Evolutionary conservation across 371 early-diverging fungal genomes (phyloP).

Genomic region (Mortierella sp.): DNA sequence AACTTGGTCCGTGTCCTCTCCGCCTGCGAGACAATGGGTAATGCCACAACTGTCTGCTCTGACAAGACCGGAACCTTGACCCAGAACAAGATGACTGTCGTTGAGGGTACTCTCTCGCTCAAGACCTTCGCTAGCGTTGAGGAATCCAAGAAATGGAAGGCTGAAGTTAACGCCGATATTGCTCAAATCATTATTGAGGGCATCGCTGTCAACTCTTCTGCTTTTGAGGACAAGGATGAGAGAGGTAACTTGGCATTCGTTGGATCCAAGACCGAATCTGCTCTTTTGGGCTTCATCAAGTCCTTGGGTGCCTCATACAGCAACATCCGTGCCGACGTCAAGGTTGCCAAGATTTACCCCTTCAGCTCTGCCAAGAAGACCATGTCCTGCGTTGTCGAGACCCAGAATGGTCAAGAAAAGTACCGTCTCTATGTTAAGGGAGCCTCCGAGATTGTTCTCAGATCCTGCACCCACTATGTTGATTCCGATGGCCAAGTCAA

Average conservation of each 20-base stretch:
- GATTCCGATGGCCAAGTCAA: conserved; percentile 65
- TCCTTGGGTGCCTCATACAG: conserved; percentile 73
- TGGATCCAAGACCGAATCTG: conserved; percentile 96
- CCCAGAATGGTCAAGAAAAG: conserved; percentile 54
- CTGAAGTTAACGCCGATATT: conserved; percentile 53
- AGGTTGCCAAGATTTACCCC: conserved; percentile 74
- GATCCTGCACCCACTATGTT: conserved; percentile 72
- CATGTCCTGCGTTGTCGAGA: conserved; percentile 78
- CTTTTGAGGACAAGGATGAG: conserved; percentile 87
- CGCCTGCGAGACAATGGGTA: conserved; percentile 96
- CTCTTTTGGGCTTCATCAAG: conserved; percentile 84
- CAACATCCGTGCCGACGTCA: conserved; percentile 66
- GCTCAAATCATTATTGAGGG: conserved; percentile 67
- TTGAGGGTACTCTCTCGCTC: conserved; percentile 74
- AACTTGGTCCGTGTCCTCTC: conserved; percentile 89
- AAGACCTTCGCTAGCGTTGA: conserved; percentile 56
- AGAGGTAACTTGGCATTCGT: conserved; percentile 78
- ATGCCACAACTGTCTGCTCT: conserved; percentile 92
- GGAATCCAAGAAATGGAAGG: conserved; percentile 61
- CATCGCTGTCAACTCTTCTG: conserved; percentile 90
- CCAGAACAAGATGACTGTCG: conserved; percentile 94
- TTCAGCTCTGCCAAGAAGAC: conserved; percentile 87
- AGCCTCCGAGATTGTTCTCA: conserved; percentile 87
- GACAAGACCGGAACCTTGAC: conserved; percentile 95
- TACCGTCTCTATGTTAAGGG: conserved; percentile 84